A percentile compares a stretch with the other conserved stretches of the same genome.
Conservation (phyloP, 1,284 basidiomycete genomes). For the Pseudozyma hubeiensis region DNA sequence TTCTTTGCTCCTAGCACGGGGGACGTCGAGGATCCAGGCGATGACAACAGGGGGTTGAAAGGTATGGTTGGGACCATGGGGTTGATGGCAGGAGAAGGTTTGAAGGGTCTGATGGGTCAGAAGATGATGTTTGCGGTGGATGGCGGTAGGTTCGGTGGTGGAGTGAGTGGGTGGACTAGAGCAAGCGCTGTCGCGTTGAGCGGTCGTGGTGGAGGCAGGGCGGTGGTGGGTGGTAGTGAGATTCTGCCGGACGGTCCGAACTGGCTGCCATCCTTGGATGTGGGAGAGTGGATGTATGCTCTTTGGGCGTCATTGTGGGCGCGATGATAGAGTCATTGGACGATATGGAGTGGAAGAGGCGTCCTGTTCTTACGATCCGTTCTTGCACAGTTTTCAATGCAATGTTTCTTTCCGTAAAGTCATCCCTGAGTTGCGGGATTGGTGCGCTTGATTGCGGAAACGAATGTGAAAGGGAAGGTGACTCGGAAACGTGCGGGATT, state of each 20-base stretch:
- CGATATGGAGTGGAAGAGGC: too few species aligned
- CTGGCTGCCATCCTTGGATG: slow-evolving; percentile 18
- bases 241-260: slow-evolving; percentile 13
- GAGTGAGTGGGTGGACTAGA: slow-evolving; percentile 12
- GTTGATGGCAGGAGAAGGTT: slow-evolving; percentile 1
- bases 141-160: slow-evolving; percentile 36
- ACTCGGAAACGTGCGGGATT: too few species aligned
- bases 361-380: too few species aligned
- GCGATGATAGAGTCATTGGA: slow-evolving; percentile 9
- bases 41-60: slow-evolving; percentile 28
- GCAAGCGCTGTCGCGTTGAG: slow-evolving; percentile 7
- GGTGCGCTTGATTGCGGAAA: too few species aligned
- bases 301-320: slow-evolving; percentile 40
- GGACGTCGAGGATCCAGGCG: slow-evolving; percentile 57
- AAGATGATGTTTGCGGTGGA: slow-evolving; percentile 24
- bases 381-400: too few species aligned
- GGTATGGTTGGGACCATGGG: background rate
- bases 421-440: too few species aligned
- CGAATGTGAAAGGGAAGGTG: too few species aligned
- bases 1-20: slow-evolving; percentile 65
- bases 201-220: slow-evolving; percentile 1
- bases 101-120: background rate
- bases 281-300: slow-evolving; percentile 31
- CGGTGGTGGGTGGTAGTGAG: background rate
- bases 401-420: too few species aligned